Evolutionary conservation across 306 rosid genomes (phyloP), one percentile per base, ranked within the genome.

Genomic region (Argentina anserina): DNA sequence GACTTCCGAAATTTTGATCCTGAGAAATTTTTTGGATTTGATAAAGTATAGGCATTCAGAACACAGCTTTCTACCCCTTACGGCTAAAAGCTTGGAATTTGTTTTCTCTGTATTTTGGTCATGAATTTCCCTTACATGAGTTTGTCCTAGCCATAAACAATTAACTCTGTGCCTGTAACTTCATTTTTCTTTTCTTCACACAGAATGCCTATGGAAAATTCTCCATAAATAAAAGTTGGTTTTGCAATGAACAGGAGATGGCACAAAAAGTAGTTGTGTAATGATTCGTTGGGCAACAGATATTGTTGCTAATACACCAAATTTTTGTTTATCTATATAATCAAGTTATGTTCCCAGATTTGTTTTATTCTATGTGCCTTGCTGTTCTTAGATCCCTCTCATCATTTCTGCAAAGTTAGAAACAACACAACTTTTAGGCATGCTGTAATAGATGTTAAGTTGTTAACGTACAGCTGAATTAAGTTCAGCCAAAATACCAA

Each of bases 1-100:
- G 96, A 90, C 67, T 71, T 84, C 65, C 88, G 82, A 77, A 80
- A 70, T 43, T 62, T 75, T 52, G 80, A 82, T 73, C 83, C 72
- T 0, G 84, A 87, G 20, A 84, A 75, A 61, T 43, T 76, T 20
- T 56, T 73, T 3, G 80, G 64, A 76, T 43, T 82, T 3, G 78
- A 81, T 40, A 71, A 64, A 61, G 86, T 77, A 11, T 72, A 67
- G 75, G 10, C 49, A 34, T 18, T 33, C 9, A 18, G 67, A 29
- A 34, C 73, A 67, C 64, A 28, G 46, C 10, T 34, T 65, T 29
- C 25, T 13, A 34, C 66, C 8, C 53, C 36, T 37, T 65, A 0
- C 13, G 50, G 20, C 17, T 18, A 63, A 46, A 36, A 63, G 37
- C 18, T 63, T 71, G 28, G 29, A 71, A 39, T 71, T 71, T 13